These are phyloP conservation scores for Ophidiomyces ophidiicola DNA, from an alignment of 2,329 filamentous ascomycete genomes.

Conservation along the genomic window DNA sequence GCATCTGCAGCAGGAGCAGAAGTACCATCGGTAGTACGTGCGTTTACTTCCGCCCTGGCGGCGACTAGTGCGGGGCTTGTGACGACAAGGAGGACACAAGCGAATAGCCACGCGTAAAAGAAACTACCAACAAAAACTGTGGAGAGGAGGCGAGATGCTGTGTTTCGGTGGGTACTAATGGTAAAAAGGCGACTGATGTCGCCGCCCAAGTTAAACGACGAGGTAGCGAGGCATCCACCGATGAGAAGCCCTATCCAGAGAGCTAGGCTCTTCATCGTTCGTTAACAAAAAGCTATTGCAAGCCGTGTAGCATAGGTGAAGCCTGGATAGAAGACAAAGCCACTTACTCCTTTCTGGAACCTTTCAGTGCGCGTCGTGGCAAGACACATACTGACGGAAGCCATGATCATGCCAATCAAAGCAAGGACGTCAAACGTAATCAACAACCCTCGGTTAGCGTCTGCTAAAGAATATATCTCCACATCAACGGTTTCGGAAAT, in stretches of 20 bases:
- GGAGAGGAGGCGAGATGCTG: neutral
- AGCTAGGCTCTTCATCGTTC: constrained; percentile 1
- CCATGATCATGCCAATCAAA: neutral
- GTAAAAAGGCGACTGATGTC: neutral
- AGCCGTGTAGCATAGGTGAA: too few relatives aligned
- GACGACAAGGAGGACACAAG: constrained; percentile 2
- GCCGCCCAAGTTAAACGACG: neutral
- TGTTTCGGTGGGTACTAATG: neutral
- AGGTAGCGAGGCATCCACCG: neutral
- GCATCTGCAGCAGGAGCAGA: neutral
- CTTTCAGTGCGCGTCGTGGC: neutral
- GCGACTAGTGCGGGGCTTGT: constrained; percentile 2
- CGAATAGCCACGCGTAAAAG: constrained; percentile 1
- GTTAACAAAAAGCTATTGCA: too few relatives aligned
- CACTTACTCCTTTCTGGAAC: constrained; percentile 4
- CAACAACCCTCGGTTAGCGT: neutral
- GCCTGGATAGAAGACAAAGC: neutral
- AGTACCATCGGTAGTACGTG: neutral
- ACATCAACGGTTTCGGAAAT: neutral
- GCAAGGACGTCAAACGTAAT: constrained; percentile 7
- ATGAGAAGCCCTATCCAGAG: constrained; percentile 3
- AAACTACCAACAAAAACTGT: neutral
- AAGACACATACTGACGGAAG: neutral
- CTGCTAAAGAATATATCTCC: neutral
- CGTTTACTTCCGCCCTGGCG: neutral